Conservation (phyloP, 2,329 filamentous ascomycete genomes). For the Neurospora sp. region DNA sequence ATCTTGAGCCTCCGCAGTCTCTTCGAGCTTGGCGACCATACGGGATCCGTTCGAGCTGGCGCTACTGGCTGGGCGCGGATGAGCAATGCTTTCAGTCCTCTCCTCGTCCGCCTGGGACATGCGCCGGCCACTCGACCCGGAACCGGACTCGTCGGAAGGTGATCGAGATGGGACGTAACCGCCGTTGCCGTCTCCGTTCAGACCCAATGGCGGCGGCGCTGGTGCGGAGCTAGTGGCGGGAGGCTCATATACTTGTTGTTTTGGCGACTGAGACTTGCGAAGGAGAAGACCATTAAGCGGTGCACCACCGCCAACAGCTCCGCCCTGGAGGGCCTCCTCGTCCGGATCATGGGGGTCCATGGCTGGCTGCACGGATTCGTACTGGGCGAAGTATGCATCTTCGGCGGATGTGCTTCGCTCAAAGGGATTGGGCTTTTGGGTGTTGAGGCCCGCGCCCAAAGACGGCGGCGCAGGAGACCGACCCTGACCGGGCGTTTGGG, state of each 20-base stretch:
- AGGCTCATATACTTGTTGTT: neutral
- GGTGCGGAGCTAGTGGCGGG: neutral
- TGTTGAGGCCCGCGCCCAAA: conserved; percentile 14
- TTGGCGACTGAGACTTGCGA: neutral
- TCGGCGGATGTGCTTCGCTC: conserved; percentile 37
- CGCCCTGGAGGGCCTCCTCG: conserved; percentile 36
- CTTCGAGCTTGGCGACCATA: conserved; percentile 53
- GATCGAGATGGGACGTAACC: neutral
- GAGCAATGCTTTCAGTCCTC: conserved; percentile 30
- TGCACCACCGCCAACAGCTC: neutral
- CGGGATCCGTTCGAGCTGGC: conserved; percentile 45
- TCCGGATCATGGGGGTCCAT: conserved; percentile 77
- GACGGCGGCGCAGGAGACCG: conserved; percentile 50
- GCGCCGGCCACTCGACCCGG: conserved; percentile 5
- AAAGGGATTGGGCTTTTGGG: conserved; percentile 21
- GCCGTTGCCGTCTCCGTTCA: neutral
- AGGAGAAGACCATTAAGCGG: neutral
- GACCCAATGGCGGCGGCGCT: neutral
- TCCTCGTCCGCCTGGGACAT: conserved; percentile 28
- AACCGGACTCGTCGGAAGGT: conserved; percentile 7
- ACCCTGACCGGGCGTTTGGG: conserved; percentile 51
- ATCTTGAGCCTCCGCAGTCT: conserved; percentile 44
- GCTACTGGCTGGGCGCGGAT: conserved; percentile 51
- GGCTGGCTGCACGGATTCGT: conserved; percentile 69
- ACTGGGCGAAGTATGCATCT: conserved; percentile 66